phyloP scores from a whole-genome alignment of 257 asterid genomes.

The Solanum sitiens region DNA sequence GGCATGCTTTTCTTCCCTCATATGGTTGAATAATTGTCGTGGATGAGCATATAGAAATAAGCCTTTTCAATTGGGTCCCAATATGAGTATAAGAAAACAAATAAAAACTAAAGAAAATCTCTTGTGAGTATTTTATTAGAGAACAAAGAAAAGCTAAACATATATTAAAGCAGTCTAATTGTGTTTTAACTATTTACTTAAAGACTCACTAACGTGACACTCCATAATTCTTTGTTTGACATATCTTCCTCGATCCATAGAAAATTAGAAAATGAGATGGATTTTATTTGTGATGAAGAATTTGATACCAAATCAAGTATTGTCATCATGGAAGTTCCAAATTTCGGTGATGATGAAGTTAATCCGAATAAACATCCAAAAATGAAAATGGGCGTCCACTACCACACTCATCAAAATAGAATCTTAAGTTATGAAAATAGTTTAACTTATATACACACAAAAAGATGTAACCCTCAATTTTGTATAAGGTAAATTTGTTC shows the following conservation, averaged over 20 bases:
- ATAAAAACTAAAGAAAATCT: no score
- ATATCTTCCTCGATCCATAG: conserved; percentile 14
- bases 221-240: background rate
- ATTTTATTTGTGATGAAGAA: conserved; percentile 42
- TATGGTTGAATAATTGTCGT: no score
- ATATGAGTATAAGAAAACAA: no score
- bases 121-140: no score
- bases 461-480: no score
- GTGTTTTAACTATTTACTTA: no score
- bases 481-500: no score
- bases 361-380: conserved; percentile 42
- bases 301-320: conserved; percentile 51
- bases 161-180: no score
- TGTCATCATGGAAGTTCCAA: conserved; percentile 37
- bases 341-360: conserved; percentile 47
- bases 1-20: no score
- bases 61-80: no score
- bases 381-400: conserved; percentile 56
- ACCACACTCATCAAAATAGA: conserved; percentile 71
- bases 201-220: background rate
- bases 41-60: no score
- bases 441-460: background rate
- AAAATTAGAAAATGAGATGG: conserved; percentile 39
- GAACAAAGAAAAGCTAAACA: no score
- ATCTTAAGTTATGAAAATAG: conserved; percentile 13